A percentile compares a stretch with the other conserved stretches of the same genome.
Conservation (phyloP, 2,329 filamentous ascomycete genomes). For the Fusarium robinianum region DNA sequence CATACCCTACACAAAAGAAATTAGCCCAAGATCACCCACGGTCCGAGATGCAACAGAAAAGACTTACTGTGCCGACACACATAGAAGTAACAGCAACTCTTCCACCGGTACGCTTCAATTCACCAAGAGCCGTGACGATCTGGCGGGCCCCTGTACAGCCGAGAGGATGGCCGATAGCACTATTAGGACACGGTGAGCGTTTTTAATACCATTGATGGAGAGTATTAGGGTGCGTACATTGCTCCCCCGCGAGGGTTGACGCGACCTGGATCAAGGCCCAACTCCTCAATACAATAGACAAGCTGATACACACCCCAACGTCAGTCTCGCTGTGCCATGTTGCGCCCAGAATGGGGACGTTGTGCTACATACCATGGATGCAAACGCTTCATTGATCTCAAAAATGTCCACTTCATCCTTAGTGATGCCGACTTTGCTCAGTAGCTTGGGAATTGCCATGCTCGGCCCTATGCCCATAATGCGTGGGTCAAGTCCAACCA, state of each 20-base stretch:
- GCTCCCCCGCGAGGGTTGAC: slow-evolving; percentile 94
- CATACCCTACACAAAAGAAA: too few species aligned
- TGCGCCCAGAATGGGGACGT: too few species aligned
- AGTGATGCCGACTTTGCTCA: slow-evolving; percentile 68
- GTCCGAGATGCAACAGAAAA: too few species aligned
- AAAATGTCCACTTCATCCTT: slow-evolving; percentile 77
- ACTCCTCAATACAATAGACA: slow-evolving; percentile 73
- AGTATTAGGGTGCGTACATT: too few species aligned
- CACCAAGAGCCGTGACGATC: slow-evolving; percentile 71
- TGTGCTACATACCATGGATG: too few species aligned
- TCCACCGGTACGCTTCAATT: slow-evolving; percentile 68
- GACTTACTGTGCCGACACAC: slow-evolving; percentile 87
- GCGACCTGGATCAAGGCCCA: slow-evolving; percentile 68
- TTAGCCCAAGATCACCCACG: background rate
- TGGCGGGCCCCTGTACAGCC: slow-evolving; percentile 87
- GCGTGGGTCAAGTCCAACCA: slow-evolving; percentile 80
- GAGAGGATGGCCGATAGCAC: slow-evolving; percentile 90
- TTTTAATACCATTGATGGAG: too few species aligned
- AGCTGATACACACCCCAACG: too few species aligned
- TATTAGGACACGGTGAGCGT: too few species aligned
- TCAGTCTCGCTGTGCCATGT: slow-evolving; percentile 69
- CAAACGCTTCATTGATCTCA: slow-evolving; percentile 91
- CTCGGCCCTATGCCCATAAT: slow-evolving; percentile 95
- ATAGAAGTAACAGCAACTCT: slow-evolving; percentile 87
- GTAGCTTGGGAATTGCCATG: slow-evolving; percentile 79